A percentile compares a stretch with the other conserved stretches of the same genome.
Evolutionary conservation across 352 stramenopile species (phyloP).

Genomic region (Phytophthora megakarya): DNA sequence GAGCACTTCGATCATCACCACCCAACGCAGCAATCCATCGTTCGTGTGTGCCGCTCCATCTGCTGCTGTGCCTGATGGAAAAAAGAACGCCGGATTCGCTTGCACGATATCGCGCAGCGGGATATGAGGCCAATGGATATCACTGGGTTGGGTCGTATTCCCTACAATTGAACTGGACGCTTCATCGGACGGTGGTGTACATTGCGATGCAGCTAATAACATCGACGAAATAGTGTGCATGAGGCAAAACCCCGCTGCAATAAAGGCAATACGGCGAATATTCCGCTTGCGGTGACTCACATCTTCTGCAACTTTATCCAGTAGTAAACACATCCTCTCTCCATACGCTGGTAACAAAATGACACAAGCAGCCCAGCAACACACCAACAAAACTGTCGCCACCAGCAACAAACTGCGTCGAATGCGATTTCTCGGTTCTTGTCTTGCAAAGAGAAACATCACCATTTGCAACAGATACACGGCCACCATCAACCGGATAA

Average conservation of each 20-base stretch:
- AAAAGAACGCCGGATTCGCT: conserved; percentile 70
- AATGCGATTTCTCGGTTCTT: conserved; percentile 33
- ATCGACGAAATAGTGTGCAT: conserved; percentile 54
- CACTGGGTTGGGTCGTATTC: conserved; percentile 15
- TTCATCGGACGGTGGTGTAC: conserved; percentile 26
- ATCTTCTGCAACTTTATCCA: conserved; percentile 63
- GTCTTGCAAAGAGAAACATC: conserved; percentile 47
- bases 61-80: conserved; percentile 37
- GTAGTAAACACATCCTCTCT: conserved; percentile 53
- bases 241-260: conserved; percentile 59
- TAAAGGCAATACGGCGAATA: conserved; percentile 62
- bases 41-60: conserved; percentile 22
- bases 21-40: conserved; percentile 49
- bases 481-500: conserved; percentile 55
- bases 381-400: conserved; percentile 48
- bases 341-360: conserved; percentile 61
- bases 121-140: conserved; percentile 38
- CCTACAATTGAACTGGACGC: conserved; percentile 24
- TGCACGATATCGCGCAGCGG: conserved; percentile 54
- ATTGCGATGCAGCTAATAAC: conserved; percentile 53
- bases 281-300: conserved; percentile 54
- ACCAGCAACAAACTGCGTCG: conserved; percentile 52
- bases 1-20: conserved; percentile 63
- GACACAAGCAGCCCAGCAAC: conserved; percentile 55
- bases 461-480: conserved; percentile 57